These are phyloP conservation scores for Blastomyces percursus DNA, from an alignment of 2,329 filamentous ascomycete genomes.

Conservation along the genomic window DNA sequence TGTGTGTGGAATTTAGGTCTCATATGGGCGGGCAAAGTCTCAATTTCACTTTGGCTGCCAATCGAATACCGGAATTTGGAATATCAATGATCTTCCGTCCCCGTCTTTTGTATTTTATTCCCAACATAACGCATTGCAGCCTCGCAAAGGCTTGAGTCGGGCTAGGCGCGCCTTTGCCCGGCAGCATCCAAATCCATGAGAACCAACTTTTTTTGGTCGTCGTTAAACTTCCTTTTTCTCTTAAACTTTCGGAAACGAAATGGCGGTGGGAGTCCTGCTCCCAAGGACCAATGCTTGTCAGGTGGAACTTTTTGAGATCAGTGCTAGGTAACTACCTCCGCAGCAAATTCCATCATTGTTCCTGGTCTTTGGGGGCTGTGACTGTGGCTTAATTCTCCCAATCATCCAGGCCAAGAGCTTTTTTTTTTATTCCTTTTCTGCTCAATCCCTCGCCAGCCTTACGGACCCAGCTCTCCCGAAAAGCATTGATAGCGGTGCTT, in stretches of 20 bases:
- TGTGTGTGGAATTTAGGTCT: background rate
- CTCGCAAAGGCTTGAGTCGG: background rate
- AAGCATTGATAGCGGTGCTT: background rate
- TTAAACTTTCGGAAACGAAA: conserved; percentile 5
- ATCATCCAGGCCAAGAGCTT: background rate
- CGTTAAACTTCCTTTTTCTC: too few species aligned
- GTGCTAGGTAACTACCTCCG: background rate
- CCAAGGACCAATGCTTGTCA: background rate
- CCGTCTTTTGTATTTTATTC: background rate
- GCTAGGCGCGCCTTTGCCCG: background rate
- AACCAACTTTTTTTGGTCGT: background rate
- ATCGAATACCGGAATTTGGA: background rate
- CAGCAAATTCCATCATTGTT: background rate
- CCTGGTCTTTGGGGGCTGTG: background rate
- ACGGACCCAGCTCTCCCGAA: background rate
- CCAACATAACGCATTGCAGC: background rate
- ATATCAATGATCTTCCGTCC: too few species aligned
- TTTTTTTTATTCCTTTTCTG: background rate
- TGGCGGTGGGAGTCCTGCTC: conserved; percentile 2
- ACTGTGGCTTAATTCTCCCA: background rate
- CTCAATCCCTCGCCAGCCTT: background rate
- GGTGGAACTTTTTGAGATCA: background rate
- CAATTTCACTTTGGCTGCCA: background rate
- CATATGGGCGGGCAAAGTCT: background rate
- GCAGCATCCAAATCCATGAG: background rate